Evolutionary conservation across 108 stramenopile genomes (phyloP).

Genomic region (Mediolabrus comicus): DNA sequence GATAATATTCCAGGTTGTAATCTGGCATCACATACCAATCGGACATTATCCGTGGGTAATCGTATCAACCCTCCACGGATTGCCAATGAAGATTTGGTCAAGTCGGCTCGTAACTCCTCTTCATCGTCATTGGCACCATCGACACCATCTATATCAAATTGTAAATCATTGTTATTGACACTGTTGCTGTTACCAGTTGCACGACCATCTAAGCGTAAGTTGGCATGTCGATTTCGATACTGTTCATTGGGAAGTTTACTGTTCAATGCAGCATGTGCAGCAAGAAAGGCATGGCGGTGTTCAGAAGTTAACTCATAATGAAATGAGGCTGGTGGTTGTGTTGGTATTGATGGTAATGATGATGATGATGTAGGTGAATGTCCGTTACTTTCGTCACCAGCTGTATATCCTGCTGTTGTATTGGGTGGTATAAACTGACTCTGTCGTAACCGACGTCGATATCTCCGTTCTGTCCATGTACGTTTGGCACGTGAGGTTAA

Average conservation of each 20-base stretch:
- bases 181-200: no score
- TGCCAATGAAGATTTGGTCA: slow-evolving; percentile 31
- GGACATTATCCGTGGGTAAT: slow-evolving; percentile 39
- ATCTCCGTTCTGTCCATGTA: slow-evolving; percentile 27
- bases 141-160: slow-evolving; percentile 9
- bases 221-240: slow-evolving; percentile 10
- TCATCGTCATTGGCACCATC: slow-evolving; percentile 4
- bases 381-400: not conserved
- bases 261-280: slow-evolving; percentile 27
- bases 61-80: slow-evolving; percentile 38
- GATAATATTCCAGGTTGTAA: slow-evolving; percentile 44
- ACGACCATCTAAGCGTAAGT: slow-evolving; percentile 3
- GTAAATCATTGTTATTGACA: slow-evolving; percentile 16
- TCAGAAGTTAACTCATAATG: slow-evolving; percentile 17
- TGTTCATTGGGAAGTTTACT: slow-evolving; percentile 16
- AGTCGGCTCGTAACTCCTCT: slow-evolving; percentile 30
- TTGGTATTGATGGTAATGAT: no score
- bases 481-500: slow-evolving; percentile 14
- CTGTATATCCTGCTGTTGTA: not conserved
- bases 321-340: not conserved
- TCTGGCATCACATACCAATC: slow-evolving; percentile 38
- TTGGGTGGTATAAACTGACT: not conserved
- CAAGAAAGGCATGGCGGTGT: slow-evolving; percentile 17
- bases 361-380: not conserved
- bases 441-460: slow-evolving; percentile 28